Evolutionary conservation across 1,284 basidiomycete species (phyloP), one percentile per base, ranked within the genome.

Genomic region (Ustilago loliicola): DNA sequence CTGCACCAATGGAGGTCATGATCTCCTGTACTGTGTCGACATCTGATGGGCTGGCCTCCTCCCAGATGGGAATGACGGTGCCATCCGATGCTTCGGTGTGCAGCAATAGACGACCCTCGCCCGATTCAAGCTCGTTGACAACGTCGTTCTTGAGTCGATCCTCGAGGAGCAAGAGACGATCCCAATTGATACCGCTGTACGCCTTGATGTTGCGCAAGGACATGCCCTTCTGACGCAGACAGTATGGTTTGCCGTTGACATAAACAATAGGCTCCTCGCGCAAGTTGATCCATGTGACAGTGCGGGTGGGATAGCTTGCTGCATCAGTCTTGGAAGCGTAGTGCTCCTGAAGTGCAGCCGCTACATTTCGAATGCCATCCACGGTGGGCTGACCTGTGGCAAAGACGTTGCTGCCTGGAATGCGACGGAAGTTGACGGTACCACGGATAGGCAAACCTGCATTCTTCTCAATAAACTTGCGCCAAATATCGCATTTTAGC

Each of bases 1-100:
- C 73, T 11, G 60, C 36, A 9, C 79, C 66, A 10, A 80, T 69
- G 23, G 48, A 52, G n/a, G 66, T 66, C 96, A 99, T 98, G 65
- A 98, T 91, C 66, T 97, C 94, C 80, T 94, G 93, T 45, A 98
- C 89, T 0, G 95, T 94, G 42, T 91, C 90, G 11, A 99, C 92
- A 79, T 95, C 90, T 7, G 90, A 88, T n/a, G 90, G 87, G 54
- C 90, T 89, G 1, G 94, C 93, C 80, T 95, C 93, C 87, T 98
- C 96, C 97, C 97, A 99, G 1, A 98, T 89, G 0, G 97, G 96
- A 9, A 96, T 91, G 13, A 99, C 93, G 3, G 93, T 90, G 2
- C 97, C 96, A 79, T 96, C 94, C 0, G 91, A 86, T 0, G 92
- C 92, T 87, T 99, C 97, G 0, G 93, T 93, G 82, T 99, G 97